Evolutionary conservation across 495 filamentous ascomycete species (phyloP).

Genomic region (Terfezia boudieri): DNA sequence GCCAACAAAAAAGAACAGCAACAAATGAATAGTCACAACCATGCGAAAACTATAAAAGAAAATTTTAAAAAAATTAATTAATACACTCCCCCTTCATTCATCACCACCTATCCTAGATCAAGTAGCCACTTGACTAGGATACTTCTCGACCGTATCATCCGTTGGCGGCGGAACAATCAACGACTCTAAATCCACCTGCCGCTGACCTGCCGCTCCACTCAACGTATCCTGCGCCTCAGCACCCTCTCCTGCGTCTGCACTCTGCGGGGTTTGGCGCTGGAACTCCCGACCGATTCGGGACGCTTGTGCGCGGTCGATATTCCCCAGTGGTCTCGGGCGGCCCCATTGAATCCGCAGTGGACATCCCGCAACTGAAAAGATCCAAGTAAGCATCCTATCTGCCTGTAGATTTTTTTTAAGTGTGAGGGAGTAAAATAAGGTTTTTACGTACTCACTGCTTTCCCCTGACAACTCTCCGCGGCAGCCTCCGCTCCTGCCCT

Average conservation of each 20-base stretch:
- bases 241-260: constrained; percentile 13
- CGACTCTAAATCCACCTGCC: constrained; percentile 26
- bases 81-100: too few species aligned
- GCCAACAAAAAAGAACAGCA: too few species aligned
- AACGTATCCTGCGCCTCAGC: background rate
- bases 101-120: background rate
- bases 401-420: too few species aligned
- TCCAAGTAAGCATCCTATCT: background rate
- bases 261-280: constrained; percentile 30
- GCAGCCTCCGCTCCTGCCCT: constrained; percentile 67
- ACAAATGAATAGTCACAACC: too few species aligned
- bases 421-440: background rate
- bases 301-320: constrained; percentile 34
- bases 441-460: constrained; percentile 33
- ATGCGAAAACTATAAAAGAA: too few species aligned
- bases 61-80: too few species aligned
- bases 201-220: constrained; percentile 1
- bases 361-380: constrained; percentile 37
- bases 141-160: constrained; percentile 34
- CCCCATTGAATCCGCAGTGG: constrained; percentile 82
- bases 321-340: constrained; percentile 71
- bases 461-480: constrained; percentile 64
- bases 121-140: constrained; percentile 11
- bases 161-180: constrained; percentile 64
- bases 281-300: constrained; percentile 13